These are phyloP conservation scores for Schizophyllum amplum DNA, from an alignment of 1,284 basidiomycete genomes.

Conservation along the genomic window DNA sequence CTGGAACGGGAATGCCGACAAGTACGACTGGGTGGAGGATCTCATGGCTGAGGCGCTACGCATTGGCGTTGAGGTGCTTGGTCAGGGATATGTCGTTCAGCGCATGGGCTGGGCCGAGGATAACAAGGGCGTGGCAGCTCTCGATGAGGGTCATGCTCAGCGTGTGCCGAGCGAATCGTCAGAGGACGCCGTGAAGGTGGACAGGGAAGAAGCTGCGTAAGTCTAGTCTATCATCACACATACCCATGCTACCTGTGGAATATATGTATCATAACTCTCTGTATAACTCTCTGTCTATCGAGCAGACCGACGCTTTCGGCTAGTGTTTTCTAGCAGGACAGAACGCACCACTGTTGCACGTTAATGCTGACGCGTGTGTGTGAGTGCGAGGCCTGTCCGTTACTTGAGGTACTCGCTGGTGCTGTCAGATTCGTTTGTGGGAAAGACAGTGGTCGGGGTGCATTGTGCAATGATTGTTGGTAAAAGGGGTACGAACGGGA, in stretches of 20 bases:
- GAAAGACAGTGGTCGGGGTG: no score
- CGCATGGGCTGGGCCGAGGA: slow-evolving; percentile 64
- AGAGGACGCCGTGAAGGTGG: neutral
- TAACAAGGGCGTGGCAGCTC: neutral
- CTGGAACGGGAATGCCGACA: slow-evolving; percentile 49
- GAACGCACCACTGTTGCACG: no score
- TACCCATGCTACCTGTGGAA: neutral
- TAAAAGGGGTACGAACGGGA: no score
- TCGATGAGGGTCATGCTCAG: neutral
- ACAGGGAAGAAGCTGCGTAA: neutral
- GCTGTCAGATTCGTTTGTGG: no score
- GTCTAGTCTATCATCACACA: no score
- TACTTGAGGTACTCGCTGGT: no score
- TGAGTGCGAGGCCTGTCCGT: no score
- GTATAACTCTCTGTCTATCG: neutral
- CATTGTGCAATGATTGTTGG: no score
- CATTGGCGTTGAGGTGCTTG: slow-evolving; percentile 77
- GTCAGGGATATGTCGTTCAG: slow-evolving; percentile 79
- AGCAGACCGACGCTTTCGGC: no score
- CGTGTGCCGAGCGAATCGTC: neutral
- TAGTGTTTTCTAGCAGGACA: no score
- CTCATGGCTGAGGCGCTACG: slow-evolving; percentile 78
- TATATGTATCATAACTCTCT: neutral
- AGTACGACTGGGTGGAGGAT: slow-evolving; percentile 95
- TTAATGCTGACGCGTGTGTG: no score